Evolutionary conservation across 2,329 filamentous ascomycete species (phyloP).

Genomic region (Aspergillus chevalieri): DNA sequence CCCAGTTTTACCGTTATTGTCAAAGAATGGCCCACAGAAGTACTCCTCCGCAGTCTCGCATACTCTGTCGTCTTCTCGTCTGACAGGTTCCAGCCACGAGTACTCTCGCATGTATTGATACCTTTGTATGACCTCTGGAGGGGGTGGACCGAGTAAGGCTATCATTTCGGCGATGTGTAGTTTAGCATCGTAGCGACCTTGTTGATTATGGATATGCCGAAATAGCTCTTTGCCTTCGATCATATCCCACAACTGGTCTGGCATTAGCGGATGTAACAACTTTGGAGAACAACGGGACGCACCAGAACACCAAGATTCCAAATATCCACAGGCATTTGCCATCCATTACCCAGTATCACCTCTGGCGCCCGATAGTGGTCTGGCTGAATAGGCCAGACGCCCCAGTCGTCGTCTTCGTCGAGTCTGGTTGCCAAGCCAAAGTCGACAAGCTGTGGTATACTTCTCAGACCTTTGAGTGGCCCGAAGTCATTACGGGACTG

Average conservation of each 20-base stretch:
- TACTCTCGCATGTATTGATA: conserved; percentile 27
- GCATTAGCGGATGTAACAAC: conserved; percentile 18
- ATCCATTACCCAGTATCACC: conserved; percentile 35
- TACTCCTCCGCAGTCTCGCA: conserved; percentile 31
- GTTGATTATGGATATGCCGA: conserved; percentile 26
- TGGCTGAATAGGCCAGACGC: conserved; percentile 38
- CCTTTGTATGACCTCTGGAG: conserved; percentile 29
- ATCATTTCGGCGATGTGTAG: conserved; percentile 41
- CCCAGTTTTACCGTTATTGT: conserved; percentile 22
- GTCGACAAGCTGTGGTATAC: conserved; percentile 29
- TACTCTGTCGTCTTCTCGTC: conserved; percentile 22
- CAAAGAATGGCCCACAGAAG: conserved; percentile 35
- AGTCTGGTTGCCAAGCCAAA: conserved; percentile 32
- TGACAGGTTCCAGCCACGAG: conserved; percentile 24
- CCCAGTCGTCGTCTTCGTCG: conserved; percentile 39
- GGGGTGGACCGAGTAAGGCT: conserved; percentile 35
- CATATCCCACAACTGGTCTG: conserved; percentile 32
- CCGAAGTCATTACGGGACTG: conserved; percentile 27
- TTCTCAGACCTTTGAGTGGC: conserved; percentile 20
- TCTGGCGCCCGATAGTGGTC: conserved; percentile 37
- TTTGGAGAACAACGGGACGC: conserved; percentile 10
- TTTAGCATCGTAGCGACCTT: conserved; percentile 32
- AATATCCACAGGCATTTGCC: conserved; percentile 35
- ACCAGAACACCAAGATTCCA: conserved; percentile 38
- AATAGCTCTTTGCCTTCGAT: conserved; percentile 34